Base-by-base conservation (phyloP, 2,329 filamentous ascomycete genomes). In the Aspergillus ustus region DNA sequence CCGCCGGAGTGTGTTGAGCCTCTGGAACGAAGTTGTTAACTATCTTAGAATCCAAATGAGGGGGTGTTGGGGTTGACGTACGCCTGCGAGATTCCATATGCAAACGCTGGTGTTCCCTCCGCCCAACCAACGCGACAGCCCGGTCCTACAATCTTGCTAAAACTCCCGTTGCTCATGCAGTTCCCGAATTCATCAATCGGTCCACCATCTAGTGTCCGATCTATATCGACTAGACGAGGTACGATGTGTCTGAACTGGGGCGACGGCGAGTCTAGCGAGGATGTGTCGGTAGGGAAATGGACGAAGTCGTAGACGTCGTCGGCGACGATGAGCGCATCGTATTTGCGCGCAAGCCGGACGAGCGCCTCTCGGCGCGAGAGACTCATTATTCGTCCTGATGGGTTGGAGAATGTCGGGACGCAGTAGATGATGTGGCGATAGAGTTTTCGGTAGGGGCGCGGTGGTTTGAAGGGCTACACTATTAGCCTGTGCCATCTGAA, bases 231-330 rank as follows among this genome's bases (percentile, higher is more conserved):
- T 1, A 97, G 81, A 1, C 92, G 87, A 2, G 92, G 92, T 8
- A 93, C 66, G 34, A 75, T 7, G 85, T 82, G 66, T 74, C 80
- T 40, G 76, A 75, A 54, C 68, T 62, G 31, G 62, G 59, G 31
- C 56, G 7, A 54, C 63, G 28, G 51, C 59, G 49, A 11, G 45
- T 53, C n/a, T 61, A 57, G 0, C 67, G 43, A 46, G 15, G 34
- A 15, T 13, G 34, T 4, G 15, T 78, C 72, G 0, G 80, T 69
- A 2, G 86, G 84, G 92, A 93, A 97, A 73, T 93, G 91, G 5
- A 98, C 82, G 66, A 94, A 90, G 75, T 98, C 94, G 74, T 99
- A 99, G 8, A 98, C 93, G 75, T 99, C 95, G 78, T 98, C 94
- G 52, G 87, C 87, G 29, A 97, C 83, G 59, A 97, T 78, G n/a